phyloP scores from a whole-genome alignment of 1,284 basidiomycete genomes.

The Ceratobasidium sp. region DNA sequence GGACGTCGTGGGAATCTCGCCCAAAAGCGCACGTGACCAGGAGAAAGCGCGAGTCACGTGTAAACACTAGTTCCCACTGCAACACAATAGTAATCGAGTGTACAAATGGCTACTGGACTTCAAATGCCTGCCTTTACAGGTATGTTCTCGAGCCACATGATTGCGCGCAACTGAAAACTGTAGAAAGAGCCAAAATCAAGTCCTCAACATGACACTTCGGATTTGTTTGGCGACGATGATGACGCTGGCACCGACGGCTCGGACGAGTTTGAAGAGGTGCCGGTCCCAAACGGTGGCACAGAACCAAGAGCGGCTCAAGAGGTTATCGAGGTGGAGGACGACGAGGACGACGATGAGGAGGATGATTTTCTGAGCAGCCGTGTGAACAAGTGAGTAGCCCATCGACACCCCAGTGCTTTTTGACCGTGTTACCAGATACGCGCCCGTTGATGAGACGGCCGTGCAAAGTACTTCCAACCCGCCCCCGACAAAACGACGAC shows the following conservation, averaged over 20 bases:
- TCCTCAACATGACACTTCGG: slow-evolving; percentile 18
- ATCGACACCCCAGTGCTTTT: not conserved
- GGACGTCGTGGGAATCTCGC: not conserved
- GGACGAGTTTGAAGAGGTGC: slow-evolving; percentile 38
- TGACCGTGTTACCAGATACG: slow-evolving; percentile 21
- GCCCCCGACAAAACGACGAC: slow-evolving; percentile 27
- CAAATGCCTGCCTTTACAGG: slow-evolving; percentile 31
- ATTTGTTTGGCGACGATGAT: slow-evolving; percentile 28
- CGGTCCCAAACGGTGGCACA: slow-evolving; percentile 35
- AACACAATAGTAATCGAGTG: slow-evolving; percentile 17
- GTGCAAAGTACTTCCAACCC: not conserved
- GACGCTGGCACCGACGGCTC: slow-evolving; percentile 29
- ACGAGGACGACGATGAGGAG: slow-evolving; percentile 36
- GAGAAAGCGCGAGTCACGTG: slow-evolving; percentile 31
- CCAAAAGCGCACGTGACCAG: not conserved
- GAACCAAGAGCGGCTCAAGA: slow-evolving; percentile 19
- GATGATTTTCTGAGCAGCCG: slow-evolving; percentile 40
- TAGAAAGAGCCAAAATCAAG: slow-evolving; percentile 23
- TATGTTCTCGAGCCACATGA: slow-evolving; percentile 8
- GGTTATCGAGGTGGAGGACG: slow-evolving; percentile 12
- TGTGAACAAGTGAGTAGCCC: slow-evolving; percentile 28
- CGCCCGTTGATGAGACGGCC: not conserved
- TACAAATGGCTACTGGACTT: slow-evolving; percentile 29
- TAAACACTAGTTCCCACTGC: slow-evolving; percentile 2
- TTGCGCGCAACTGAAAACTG: not conserved